Evolutionary conservation across 768 basidiomycete species (phyloP), one percentile per base, ranked within the genome.

Genomic region (Cytidiella melzeri): DNA sequence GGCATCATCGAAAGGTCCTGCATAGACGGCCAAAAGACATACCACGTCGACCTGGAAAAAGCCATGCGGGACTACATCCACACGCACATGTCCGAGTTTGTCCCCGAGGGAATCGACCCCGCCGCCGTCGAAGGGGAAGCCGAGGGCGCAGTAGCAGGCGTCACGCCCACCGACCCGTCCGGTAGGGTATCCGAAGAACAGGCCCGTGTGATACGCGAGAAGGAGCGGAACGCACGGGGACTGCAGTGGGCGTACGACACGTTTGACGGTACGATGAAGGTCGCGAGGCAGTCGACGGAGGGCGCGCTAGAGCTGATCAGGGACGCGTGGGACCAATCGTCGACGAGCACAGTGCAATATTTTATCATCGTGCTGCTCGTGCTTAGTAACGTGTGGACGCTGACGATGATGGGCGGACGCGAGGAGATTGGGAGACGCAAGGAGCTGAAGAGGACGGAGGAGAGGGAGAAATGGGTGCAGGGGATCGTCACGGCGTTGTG

Each of bases 1-100:
- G 94, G 91, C 47, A 89, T 99, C 56, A 97, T 98, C 55, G 94
- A 97, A 63, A 83, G 78, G 54, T 91, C 89, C 1, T 85, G 81
- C 10, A 83, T 97, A 27, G 92, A 95, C 12, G 95, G 95, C 4
- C 95, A 98, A 62, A 93, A 84, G 64, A 70, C 75, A 26, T 95
- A 92, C 60, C 91, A 96, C 62, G 61, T 64, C 7, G 92, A 91
- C 39, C 76, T 97, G 7, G 91, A 93, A 56, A 77, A 73, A 56
- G 82, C 82, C 3, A 94, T 98, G 84, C 79, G 91, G 34, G 68
- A 67, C 43, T 97, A 98, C 72, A 96, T 98, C 62, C 76, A 83
- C 53, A 84, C 85, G 46, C 93, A 98, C 67, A 81, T 85, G 55
- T 74, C 81, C 52, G 95, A 99, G 68, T 98, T 98, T 67, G 67